Evolutionary conservation across 305 asterid genomes (phyloP).

Genomic region (Rubia balearica): DNA sequence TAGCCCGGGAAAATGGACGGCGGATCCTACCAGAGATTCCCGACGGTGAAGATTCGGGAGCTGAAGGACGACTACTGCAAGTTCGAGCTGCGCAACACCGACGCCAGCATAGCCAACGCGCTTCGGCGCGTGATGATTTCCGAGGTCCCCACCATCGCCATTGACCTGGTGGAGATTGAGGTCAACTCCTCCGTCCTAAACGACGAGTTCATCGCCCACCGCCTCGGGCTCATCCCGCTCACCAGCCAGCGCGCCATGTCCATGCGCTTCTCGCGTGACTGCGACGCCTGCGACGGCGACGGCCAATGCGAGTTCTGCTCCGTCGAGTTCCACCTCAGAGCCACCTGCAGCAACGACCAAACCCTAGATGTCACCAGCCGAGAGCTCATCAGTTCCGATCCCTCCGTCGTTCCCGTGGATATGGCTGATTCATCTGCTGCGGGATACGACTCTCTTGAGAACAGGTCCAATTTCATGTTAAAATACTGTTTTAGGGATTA

Average conservation of each 20-base stretch:
- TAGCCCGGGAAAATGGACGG: constrained; percentile 40
- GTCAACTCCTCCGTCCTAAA: constrained; percentile 81
- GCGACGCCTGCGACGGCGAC: constrained; percentile 97
- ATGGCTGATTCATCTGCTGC: constrained; percentile 50
- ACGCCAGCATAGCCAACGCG: too few relatives aligned
- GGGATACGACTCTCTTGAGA: constrained; percentile 43
- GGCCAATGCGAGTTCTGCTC: constrained; percentile 97
- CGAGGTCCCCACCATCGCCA: constrained; percentile 93
- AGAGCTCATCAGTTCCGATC: constrained; percentile 84
- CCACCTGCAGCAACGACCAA: constrained; percentile 65
- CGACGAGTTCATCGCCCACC: constrained; percentile 93
- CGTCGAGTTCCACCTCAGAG: constrained; percentile 81
- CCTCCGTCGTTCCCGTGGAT: constrained; percentile 78
- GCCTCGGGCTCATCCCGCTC: constrained; percentile 82
- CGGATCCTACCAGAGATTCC: constrained; percentile 75
- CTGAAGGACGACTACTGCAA: constrained; percentile 61
- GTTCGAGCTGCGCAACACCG: constrained; percentile 94
- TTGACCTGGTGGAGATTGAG: constrained; percentile 93
- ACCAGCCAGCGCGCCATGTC: constrained; percentile 89
- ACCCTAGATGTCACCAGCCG: constrained; percentile 87
- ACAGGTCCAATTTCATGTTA: constrained; percentile 28
- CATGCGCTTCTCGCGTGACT: constrained; percentile 96
- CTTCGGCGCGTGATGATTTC: constrained; percentile 98
- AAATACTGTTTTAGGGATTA: too few relatives aligned
- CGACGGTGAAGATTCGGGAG: constrained; percentile 72